Evolutionary conservation across 257 asterid species (phyloP), one percentile per base, ranked within the genome.

Genomic region (Craterostigma plantagineum): DNA sequence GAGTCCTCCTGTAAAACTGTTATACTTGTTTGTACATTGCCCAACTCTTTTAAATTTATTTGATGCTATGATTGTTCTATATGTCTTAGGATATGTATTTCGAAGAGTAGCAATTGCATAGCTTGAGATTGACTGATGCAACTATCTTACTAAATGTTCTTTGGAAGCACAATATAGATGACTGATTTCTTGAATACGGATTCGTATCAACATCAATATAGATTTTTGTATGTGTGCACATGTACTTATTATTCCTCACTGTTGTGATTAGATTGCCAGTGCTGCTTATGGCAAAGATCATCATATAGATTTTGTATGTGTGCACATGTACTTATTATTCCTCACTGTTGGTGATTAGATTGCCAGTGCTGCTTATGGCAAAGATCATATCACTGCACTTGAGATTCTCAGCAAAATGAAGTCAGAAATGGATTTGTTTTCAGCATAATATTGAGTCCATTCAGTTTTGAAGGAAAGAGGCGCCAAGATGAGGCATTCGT

Each of bases 11-110:
- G 67, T 61, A 79, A 70, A 87, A 81, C 93, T 57, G 71, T 79
- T 75, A 75, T 87, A 69, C 91, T 87, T 87, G 98, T 87, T 75
- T 82, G 98, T 87, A 70, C 93, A 79, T 70, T 60, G 64, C 79
- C 68, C 58, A 46, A 56, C 77, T 40, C 42, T 46, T 8, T n/a
- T 33, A 44, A 16, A 9, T 37, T 40, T 33, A 36, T 11, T 40
- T 38, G 23, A 9, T 11, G 35, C 2, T 38, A 14, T 37, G 38
- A 34, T 16, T 40, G 27, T 42, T 11, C 11, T 46, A 46, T 42
- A 34, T 36, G 30, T 47, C 38, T 54, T 56, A 35, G 10, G 9
- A 7, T 10, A 18, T 43, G 45, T 1, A 11, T 8, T 11, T 11
- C 16, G 16, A 14, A 40, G 5, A 8, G 4, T 14, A 40, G 12